phyloP scores from a whole-genome alignment of 306 rosid genomes.

The Pyrus betulifolia region DNA sequence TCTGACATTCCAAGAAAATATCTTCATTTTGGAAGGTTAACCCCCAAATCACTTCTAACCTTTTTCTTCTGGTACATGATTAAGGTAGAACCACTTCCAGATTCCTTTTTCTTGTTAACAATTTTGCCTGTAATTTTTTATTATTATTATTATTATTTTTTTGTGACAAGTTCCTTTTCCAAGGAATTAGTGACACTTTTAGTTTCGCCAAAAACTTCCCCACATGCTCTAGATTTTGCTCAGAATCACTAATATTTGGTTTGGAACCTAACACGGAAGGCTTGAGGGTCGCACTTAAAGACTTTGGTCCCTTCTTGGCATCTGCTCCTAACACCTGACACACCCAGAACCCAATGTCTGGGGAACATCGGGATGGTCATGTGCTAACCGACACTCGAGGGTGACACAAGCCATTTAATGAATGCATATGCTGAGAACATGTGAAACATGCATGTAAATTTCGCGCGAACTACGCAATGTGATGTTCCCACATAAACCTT shows the following conservation, averaged over 20 bases:
- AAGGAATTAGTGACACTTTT: neutral
- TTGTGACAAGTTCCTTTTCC: neutral
- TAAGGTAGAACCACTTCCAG: neutral
- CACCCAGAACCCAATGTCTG: rapidly evolving
- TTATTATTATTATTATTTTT: too few relatives aligned
- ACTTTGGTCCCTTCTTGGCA: too few relatives aligned
- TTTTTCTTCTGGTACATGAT: neutral
- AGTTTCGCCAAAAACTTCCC: neutral
- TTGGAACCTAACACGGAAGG: too few relatives aligned
- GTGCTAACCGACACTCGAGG: too few relatives aligned
- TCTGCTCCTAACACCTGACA: too few relatives aligned
- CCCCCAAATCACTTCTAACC: neutral
- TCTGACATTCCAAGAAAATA: neutral
- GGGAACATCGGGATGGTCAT: rapidly evolving
- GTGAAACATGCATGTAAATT: too few relatives aligned
- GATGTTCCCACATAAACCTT: too few relatives aligned
- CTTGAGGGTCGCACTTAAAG: too few relatives aligned
- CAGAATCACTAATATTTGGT: neutral
- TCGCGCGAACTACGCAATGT: too few relatives aligned
- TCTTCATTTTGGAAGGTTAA: neutral
- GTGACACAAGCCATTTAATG: too few relatives aligned
- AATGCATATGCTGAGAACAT: too few relatives aligned
- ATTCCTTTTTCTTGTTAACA: neutral
- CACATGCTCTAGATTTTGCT: neutral
- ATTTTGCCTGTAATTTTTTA: neutral